phyloP scores from a whole-genome alignment of 805 yeast species.

The Zygosaccharomyces bailii region DNA sequence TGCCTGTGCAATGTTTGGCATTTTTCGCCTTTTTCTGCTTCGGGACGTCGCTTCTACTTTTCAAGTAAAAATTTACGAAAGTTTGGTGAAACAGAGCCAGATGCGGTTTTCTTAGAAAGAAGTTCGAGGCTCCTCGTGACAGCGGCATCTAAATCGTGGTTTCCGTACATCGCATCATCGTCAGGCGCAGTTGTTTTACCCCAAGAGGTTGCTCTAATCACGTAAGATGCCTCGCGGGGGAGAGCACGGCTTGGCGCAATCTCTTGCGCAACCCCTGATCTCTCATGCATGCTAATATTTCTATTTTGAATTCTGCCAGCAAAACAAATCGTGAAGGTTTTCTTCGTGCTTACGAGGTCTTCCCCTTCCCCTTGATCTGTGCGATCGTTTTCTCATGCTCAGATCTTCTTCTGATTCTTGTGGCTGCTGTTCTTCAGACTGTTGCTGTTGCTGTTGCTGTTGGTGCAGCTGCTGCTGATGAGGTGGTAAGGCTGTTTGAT shows the following conservation, averaged over 20 bases:
- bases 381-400: neutral
- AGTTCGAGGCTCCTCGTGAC: slow-evolving; percentile 1
- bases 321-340: slow-evolving; percentile 17
- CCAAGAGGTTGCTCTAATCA: neutral
- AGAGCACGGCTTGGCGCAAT: neutral
- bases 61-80: slow-evolving; percentile 8
- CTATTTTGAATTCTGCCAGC: slow-evolving; percentile 23
- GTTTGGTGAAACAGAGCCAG: slow-evolving; percentile 6
- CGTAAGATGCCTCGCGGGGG: neutral
- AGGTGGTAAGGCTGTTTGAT: slow-evolving; percentile 1
- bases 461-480: neutral
- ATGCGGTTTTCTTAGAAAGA: neutral
- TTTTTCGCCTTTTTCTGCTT: slow-evolving; percentile 3
- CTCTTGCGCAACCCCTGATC: neutral
- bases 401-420: slow-evolving; percentile 2
- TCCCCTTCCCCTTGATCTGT: slow-evolving; percentile 6
- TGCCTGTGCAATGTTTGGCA: slow-evolving; percentile 1
- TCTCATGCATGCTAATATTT: neutral
- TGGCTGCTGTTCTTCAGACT: neutral
- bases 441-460: slow-evolving; percentile 2
- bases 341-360: slow-evolving; percentile 9
- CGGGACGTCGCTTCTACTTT: slow-evolving; percentile 3
- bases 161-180: neutral
- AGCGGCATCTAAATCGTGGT: neutral
- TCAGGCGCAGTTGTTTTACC: neutral